Conservation (phyloP, 768 basidiomycete genomes). For the Rhodotorula paludigena region DNA sequence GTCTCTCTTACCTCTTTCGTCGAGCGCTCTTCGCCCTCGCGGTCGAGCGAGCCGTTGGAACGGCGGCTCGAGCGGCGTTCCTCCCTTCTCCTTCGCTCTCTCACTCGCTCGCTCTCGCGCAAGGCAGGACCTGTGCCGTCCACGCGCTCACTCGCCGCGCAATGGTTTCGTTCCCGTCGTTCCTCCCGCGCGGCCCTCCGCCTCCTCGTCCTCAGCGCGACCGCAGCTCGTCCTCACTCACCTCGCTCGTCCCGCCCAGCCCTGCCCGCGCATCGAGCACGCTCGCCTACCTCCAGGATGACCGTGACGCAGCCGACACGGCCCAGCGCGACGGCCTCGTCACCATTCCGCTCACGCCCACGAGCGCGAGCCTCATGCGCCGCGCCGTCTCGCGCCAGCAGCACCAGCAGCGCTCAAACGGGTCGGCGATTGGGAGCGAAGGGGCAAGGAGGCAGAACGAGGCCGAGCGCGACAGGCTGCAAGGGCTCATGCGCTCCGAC, state of each 20-base stretch:
- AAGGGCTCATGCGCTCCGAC: slow-evolving; percentile 69
- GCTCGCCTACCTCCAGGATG: slow-evolving; percentile 61
- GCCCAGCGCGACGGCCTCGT: neutral
- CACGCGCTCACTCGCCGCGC: neutral
- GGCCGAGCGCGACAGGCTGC: slow-evolving; percentile 73
- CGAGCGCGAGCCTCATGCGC: slow-evolving; percentile 1
- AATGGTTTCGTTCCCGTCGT: neutral
- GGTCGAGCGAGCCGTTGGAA: too few relatives aligned
- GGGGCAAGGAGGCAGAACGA: slow-evolving; percentile 58
- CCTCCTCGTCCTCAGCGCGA: neutral
- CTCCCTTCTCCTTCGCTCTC: neutral
- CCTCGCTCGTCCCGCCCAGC: neutral
- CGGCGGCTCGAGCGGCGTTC: too few relatives aligned
- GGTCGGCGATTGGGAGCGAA: neutral
- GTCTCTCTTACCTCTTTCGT: neutral
- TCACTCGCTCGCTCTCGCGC: neutral
- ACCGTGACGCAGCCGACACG: slow-evolving; percentile 53
- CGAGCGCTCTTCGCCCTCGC: neutral
- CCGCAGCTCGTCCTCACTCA: neutral
- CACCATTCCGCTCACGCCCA: slow-evolving; percentile 1
- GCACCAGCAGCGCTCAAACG: neutral
- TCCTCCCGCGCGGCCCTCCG: neutral
- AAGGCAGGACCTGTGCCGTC: neutral
- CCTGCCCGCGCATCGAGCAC: neutral
- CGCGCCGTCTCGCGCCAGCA: neutral